Conservation (phyloP, 31 red algal genomes). For the Asparagopsis taxiformis region DNA sequence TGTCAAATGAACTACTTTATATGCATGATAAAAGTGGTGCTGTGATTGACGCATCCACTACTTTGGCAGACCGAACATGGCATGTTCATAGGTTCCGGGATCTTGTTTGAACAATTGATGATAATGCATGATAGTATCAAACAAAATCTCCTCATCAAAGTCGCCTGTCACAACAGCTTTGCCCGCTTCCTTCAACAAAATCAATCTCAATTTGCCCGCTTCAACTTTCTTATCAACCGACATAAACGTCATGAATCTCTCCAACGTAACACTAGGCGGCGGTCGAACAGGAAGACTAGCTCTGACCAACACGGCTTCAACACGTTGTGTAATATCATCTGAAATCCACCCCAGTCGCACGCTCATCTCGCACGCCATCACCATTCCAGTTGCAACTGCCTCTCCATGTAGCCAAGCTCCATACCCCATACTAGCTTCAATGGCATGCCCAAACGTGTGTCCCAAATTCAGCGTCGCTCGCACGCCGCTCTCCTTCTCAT, state of each 20-base stretch:
- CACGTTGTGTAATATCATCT: constrained; percentile 13
- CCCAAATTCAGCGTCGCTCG: constrained; percentile 92
- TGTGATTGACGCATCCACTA: too few species aligned
- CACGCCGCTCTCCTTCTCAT: constrained; percentile 85
- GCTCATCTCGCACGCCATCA: constrained; percentile 87
- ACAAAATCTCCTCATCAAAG: constrained; percentile 63
- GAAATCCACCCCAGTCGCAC: constrained; percentile 60
- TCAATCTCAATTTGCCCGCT: constrained; percentile 73
- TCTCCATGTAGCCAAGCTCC: constrained; percentile 92
- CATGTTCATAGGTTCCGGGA: constrained; percentile 76
- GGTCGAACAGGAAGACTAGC: constrained; percentile 71
- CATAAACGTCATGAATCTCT: constrained; percentile 86
- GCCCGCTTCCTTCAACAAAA: constrained; percentile 73
- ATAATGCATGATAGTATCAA: constrained; percentile 92
- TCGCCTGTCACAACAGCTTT: constrained; percentile 75
- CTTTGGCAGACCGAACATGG: constrained; percentile 22
- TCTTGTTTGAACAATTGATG: constrained; percentile 63
- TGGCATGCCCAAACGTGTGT: constrained; percentile 98
- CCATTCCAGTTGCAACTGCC: constrained; percentile 97
- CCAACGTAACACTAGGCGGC: constrained; percentile 72
- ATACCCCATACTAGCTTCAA: constrained; percentile 83
- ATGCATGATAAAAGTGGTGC: too few species aligned
- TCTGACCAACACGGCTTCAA: constrained; percentile 60
- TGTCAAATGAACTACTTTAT: too few species aligned
- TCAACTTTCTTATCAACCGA: constrained; percentile 90